Base-by-base conservation (phyloP, 495 filamentous ascomycete genomes). In the Lepraria neglecta region DNA sequence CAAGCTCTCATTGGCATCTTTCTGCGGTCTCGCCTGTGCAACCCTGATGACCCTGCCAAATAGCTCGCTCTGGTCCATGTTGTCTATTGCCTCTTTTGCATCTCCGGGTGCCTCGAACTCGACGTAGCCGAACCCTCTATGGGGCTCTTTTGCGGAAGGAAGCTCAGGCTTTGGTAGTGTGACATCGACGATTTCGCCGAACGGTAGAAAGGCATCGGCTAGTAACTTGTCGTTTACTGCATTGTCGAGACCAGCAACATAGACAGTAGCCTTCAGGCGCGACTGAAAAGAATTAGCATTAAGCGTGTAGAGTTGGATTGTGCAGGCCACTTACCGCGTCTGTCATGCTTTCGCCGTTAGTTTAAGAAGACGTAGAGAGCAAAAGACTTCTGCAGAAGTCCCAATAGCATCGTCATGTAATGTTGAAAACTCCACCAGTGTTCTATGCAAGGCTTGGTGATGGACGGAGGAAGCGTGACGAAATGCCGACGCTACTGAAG, bases 21-120 rank as follows among this genome's bases (percentile, higher is more conserved):
- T 96, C 64, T 92, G 91, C 30, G 91, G 85, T 74, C 96, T 99
- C 31, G 95, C 94, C 42, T 85, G 80, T 15, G 90, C 90, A 19
- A 97, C 94, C 72, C 89, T 95, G 73, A 99, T 86, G 3, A 94
- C 88, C 35, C 89, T 81, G 3, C 92, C 95, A 70, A 90, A 97
- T n/a, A 99, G 79, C 77, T 96, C 91, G 62, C 91, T 86, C 69
- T 95, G 91, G 68, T 99, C 90, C 95, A 97, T 97, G 73, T 99
- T 99, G 79, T 97, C 90, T 70, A 99, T 96, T 43, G 94, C 94
- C 73, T 97, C 94, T 62, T 85, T 87, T 52, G 91, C 92, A 75
- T 99, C 94, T 58, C 84, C 84, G 24, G 84, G 79, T 40, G 88
- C 77, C 68, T 96, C 91, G 72, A 89, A 99, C 69, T 99, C 94